A percentile compares a stretch with the other conserved stretches of the same genome.
These are phyloP conservation scores for Beauveria bassiana DNA, from an alignment of 2,329 filamentous ascomycete species.

Conservation along the genomic window DNA sequence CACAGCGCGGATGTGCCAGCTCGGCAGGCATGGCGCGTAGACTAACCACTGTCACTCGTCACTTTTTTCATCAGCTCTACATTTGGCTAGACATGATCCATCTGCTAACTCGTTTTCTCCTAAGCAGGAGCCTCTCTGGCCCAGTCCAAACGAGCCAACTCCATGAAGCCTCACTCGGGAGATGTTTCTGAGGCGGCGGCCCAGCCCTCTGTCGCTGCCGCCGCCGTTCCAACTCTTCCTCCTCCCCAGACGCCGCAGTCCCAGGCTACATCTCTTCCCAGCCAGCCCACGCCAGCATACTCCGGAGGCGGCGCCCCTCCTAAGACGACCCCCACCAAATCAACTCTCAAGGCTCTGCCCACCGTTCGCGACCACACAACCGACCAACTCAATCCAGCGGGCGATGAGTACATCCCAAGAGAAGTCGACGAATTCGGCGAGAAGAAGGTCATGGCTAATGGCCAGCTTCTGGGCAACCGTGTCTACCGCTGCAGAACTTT, in stretches of 20 bases:
- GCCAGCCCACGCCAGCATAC: conserved; percentile 34
- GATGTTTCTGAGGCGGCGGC: conserved; percentile 49
- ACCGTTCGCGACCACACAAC: conserved; percentile 97
- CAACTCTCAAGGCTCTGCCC: conserved; percentile 84
- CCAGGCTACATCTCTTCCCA: conserved; percentile 37
- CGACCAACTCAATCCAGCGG: conserved; percentile 80
- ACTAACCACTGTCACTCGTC: not conserved
- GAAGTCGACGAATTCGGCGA: conserved; percentile 91
- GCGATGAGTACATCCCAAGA: conserved; percentile 90
- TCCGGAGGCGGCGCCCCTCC: conserved; percentile 46
- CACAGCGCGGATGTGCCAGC: not conserved
- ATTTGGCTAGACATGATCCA: not conserved
- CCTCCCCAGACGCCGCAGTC: conserved; percentile 50
- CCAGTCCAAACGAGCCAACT: conserved; percentile 20
- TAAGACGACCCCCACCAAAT: conserved; percentile 74
- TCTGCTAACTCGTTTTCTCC: conserved; percentile 19
- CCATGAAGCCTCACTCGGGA: conserved; percentile 52
- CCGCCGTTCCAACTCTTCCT: conserved; percentile 32
- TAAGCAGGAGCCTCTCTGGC: conserved; percentile 39
- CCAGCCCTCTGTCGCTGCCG: conserved; percentile 31
- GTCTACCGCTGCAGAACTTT: conserved; percentile 93
- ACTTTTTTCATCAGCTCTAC: not conserved
- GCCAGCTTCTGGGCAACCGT: conserved; percentile 71
- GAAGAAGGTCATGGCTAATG: conserved; percentile 81
- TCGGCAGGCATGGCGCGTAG: not conserved